Evolutionary conservation across 345 rosid genomes (phyloP), one percentile per base, ranked within the genome.

Genomic region (Citrus mangshanensis): DNA sequence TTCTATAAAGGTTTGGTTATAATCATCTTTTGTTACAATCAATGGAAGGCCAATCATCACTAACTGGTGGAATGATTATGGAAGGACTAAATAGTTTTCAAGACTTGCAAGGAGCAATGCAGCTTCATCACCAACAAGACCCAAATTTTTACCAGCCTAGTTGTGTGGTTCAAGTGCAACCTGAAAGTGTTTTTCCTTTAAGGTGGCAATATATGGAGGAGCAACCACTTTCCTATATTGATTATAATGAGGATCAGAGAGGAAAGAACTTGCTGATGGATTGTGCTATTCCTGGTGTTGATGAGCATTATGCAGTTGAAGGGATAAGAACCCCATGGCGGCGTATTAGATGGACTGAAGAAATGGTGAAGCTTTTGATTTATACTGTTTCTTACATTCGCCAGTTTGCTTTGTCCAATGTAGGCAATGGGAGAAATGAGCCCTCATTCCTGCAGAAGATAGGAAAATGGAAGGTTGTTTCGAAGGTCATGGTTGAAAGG

Each of bases 401-500:
- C 1, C 79, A 81, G 14, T 84, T 49, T 42, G 70, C 66, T 24
- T 72, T 73, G 12, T 64, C 71, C 69, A 60, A n/a, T 70, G 21
- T 25, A 55, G 80, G 74, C 24, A 32, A 55, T 35, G 35, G 62
- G 21, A 75, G 60, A 34, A 72, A 30, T 12, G 77, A 60, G 56
- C 22, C 30, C 7, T 67, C 46, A 3, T 49, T 24, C 40, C 21
- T 73, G 38, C 84, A 68, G 63, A 84, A 72, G 76, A 76, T 75
- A 12, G 84, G 87, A 54, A 81, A 76, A 68, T 84, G 81, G 84
- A 84, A 64, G n/a, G 67, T 62, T 35, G 78, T 84, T 40, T 81
- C 84, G 9, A 63, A 67, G 51, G 61, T 69, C 22, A 81, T 81
- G 84, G 55, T 32, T 6, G 24, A 72, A 51, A 76, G 80, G 79